Base-by-base conservation (phyloP, 345 rosid species). In the Tarenaya hassleriana region DNA sequence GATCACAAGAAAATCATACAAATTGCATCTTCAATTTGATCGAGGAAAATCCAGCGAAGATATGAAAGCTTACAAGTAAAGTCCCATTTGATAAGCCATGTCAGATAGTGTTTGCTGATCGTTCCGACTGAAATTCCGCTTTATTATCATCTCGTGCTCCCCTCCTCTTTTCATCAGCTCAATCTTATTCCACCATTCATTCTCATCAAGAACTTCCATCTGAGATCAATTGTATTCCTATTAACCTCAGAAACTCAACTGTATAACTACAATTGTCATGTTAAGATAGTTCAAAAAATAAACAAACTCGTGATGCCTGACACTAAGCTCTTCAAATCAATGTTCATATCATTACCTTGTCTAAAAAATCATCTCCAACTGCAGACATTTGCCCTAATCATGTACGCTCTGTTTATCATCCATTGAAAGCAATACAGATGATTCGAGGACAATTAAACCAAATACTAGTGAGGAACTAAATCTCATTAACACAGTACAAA, bases 161-260 rank as follows among this genome's bases (percentile, higher is more conserved):
- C 78, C 75, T 41, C 81, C 73, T 7, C 53, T 44, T 69, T 77
- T 79, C 81, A 88, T 64, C 63, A 68, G 77, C 75, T 80, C 76
- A 68, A 91, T 77, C 83, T 77, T 84, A 72, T 66, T 69, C 96
- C 92, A 72, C 96, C 92, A 82, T 64, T 82, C 96, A 47, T 76
- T 74, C 74, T 82, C 87, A 60, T 91, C 81, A 45, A 91, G 62
- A 67, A 73, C 77, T 66, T 91, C 96, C 84, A 84, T 68, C 98
- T 91, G 56, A 43, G 44, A 51, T 8, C 0, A 39, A 50, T 11
- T 14, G 35, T n/a, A 55, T 41, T 46, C 55, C 21, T 0, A 50
- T 56, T 35, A 55, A 45, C 44, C 34, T 20, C 1, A 14, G 5
- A 20, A 33, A 16, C 16, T 7, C 24, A 44, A 16, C 8, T 27